Percentiles rank a stretch among this genome's conserved stretches.
Evolutionary conservation across 257 asterid genomes (phyloP).

Genomic region (Cinchona pubescens): DNA sequence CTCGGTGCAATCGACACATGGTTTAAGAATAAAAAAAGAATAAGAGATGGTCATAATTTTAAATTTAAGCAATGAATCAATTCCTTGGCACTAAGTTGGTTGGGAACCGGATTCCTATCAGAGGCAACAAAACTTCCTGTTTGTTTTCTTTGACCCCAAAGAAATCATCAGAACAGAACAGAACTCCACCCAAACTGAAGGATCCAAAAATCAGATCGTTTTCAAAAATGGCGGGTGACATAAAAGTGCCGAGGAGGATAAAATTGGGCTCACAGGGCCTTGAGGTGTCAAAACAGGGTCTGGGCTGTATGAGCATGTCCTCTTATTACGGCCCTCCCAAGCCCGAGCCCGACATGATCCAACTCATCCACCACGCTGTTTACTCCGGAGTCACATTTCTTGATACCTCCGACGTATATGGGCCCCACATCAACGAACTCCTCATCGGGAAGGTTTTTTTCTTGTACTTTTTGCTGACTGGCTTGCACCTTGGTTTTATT

Average conservation of each 20-base stretch:
- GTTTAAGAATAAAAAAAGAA: too few species aligned
- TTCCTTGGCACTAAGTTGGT: too few species aligned
- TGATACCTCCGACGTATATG: constrained; percentile 37
- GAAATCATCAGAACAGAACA: too few species aligned
- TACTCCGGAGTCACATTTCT: constrained; percentile 32
- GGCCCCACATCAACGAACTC: constrained; percentile 32
- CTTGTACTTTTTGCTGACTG: background rate
- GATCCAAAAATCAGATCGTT: background rate
- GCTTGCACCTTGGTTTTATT: background rate
- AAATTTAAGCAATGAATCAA: too few species aligned
- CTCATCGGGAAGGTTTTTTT: constrained; percentile 31
- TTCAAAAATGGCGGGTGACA: constrained; percentile 2
- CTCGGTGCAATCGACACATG: too few species aligned
- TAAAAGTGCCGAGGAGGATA: constrained; percentile 17
- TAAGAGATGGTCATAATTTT: too few species aligned
- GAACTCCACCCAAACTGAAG: background rate
- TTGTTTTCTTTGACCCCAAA: too few species aligned
- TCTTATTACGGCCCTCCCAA: constrained; percentile 29
- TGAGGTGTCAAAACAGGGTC: constrained; percentile 32
- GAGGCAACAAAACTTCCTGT: too few species aligned
- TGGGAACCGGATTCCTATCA: too few species aligned
- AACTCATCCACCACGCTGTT: constrained; percentile 33
- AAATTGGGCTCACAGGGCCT: constrained; percentile 34
- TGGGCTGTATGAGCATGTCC: constrained; percentile 44
- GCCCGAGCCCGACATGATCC: constrained; percentile 38